A percentile compares a stretch with the other conserved stretches of the same genome.
phyloP scores from a whole-genome alignment of 306 rosid genomes.

The Lablab purpureus region DNA sequence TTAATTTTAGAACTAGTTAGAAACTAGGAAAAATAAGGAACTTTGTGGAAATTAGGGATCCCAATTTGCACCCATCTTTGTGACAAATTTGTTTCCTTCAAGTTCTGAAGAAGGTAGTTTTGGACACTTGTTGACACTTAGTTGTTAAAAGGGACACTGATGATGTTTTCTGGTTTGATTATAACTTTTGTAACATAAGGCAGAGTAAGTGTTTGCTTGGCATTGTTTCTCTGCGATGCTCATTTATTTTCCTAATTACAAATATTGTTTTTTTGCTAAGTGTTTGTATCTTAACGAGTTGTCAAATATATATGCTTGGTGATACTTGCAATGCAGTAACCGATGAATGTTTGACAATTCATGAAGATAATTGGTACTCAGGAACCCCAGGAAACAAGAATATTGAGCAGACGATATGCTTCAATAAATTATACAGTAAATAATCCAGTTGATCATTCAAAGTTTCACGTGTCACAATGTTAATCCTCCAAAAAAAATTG shows the following conservation, averaged over 20 bases:
- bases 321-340: neutral
- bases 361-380: neutral
- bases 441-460: neutral
- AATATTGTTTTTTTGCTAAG: neutral
- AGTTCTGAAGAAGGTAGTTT: neutral
- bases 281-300: neutral
- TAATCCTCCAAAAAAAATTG: neutral
- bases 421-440: neutral
- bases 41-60: constrained; percentile 19
- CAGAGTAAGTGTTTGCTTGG: constrained; percentile 1
- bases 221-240: neutral
- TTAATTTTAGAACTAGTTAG: neutral
- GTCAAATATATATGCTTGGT: neutral
- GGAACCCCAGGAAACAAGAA: neutral
- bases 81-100: no score
- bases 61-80: neutral
- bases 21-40: neutral
- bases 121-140: neutral
- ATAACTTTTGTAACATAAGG: no score
- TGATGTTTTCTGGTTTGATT: neutral
- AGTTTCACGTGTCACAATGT: neutral
- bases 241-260: neutral
- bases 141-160: neutral
- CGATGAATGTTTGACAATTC: neutral
- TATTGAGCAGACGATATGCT: neutral